Base-by-base conservation (phyloP, 345 rosid genomes). In the Kernera saxatilis region DNA sequence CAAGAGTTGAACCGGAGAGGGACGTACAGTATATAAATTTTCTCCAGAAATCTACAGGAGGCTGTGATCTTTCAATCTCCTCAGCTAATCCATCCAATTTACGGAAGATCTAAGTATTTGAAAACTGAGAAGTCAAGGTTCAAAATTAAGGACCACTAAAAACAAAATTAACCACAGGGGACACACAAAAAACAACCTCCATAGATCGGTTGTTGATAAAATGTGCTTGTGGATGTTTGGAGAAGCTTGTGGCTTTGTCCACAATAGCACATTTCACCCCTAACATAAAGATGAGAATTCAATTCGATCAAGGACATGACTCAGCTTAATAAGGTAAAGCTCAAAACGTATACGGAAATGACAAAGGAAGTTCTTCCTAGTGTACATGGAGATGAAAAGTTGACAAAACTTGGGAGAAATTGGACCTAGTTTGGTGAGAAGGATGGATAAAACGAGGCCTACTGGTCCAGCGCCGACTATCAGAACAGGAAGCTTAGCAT, bases 401-500 rank as follows among this genome's bases (percentile, higher is more conserved):
- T 8, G 41, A 13, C 8, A 30, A 43, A 43, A 6, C 5, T 43
- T 17, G 17, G 48, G 48, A 43, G 53, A 25, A 59, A 19, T 4
- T 2, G 50, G 62, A 91, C 98, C 98, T 55, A 91, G 72, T 76
- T 89, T 91, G 25, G 88, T 86, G 45, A 91, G 91, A 48, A 93
- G 88, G 26, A 93, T 68, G 48, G 98, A 89, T 66, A 93, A 96
- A 59, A 83, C 87, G 46, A 91, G 91, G 5, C 98, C 98, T 11
- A 93, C 97, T 0, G 98, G 98, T 65, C 97, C 98, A 12, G 95
- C 98, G 15, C 98, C 98, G 44, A 91, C 96, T 44, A 93, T 86
- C 70, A 93, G 73, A 61, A 91, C 97, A 21, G 97, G 98, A 75
- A 91, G 86, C 44, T 74, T 69, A 41, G 80, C 50, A 72, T 79